A percentile compares a stretch with the other conserved stretches of the same genome.
Conservation (phyloP, 108 stramenopile genomes). For the Epithemia pelagica region DNA sequence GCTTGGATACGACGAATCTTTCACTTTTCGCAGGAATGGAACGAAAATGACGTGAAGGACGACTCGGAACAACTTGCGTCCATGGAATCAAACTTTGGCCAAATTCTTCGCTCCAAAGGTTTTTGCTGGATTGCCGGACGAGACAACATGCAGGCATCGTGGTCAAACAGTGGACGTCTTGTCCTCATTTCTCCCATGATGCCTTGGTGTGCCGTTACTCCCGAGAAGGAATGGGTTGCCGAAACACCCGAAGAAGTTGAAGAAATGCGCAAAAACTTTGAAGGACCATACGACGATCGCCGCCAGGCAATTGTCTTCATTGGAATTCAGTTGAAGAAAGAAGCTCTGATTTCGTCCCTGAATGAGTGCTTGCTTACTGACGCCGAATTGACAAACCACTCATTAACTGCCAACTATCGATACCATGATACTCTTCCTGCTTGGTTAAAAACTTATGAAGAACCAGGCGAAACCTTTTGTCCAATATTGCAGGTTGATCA, state of each 20-base stretch:
- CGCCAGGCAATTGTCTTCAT: conserved; percentile 72
- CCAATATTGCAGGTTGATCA: no score
- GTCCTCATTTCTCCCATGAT: conserved; percentile 24
- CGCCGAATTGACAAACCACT: conserved; percentile 38
- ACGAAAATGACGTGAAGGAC: no score
- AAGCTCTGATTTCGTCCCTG: conserved; percentile 26
- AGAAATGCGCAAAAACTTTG: conserved; percentile 13
- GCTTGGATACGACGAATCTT: no score
- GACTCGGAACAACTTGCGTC: neutral
- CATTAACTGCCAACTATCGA: no score
- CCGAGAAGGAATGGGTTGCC: no score
- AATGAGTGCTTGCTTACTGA: conserved; percentile 45
- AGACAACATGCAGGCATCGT: conserved; percentile 39
- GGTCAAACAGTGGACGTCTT: conserved; percentile 38
- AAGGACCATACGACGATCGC: conserved; percentile 48
- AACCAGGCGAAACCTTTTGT: no score
- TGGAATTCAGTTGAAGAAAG: conserved; percentile 32
- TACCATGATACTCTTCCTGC: no score
- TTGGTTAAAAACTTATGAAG: no score
- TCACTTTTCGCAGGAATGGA: no score
- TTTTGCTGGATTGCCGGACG: conserved; percentile 61
- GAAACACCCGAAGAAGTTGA: no score
- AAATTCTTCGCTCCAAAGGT: conserved; percentile 58
- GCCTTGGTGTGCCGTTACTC: conserved; percentile 34
- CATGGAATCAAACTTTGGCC: conserved; percentile 18